phyloP scores from a whole-genome alignment of 75 land plant species.

The Adiantum capillusveneris region DNA sequence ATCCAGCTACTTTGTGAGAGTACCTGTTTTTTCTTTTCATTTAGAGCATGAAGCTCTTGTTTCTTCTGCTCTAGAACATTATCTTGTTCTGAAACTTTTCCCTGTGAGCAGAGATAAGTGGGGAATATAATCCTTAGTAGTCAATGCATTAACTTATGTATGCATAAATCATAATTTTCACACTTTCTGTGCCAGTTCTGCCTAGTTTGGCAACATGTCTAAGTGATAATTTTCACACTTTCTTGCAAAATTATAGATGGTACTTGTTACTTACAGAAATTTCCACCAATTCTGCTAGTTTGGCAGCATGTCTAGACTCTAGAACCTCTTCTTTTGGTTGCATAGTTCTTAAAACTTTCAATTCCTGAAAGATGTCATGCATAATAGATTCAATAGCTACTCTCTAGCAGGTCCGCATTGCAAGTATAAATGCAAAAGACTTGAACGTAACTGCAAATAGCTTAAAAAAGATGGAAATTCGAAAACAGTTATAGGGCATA shows the following conservation, averaged over 20 bases:
- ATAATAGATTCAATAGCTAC: no score
- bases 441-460: no score
- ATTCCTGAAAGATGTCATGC: constrained; percentile 32
- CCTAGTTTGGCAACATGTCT: no score
- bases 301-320: constrained; percentile 15
- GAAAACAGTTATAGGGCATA: no score
- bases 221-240: no score
- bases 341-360: constrained; percentile 15
- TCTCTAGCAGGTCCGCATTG: no score
- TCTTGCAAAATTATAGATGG: no score
- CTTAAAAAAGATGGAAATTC: no score
- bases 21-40: constrained; percentile 28
- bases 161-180: background rate
- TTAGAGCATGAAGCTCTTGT: constrained; percentile 10
- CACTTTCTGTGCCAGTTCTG: no score
- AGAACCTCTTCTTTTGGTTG: constrained; percentile 31
- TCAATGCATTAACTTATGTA: no score
- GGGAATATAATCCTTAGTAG: no score
- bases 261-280: constrained; percentile 13
- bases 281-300: constrained; percentile 16
- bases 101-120: constrained; percentile 2
- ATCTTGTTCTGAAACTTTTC: constrained; percentile 22
- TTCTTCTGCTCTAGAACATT: constrained; percentile 16
- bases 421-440: no score
- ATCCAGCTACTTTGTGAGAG: background rate